Conservation (phyloP, 768 basidiomycete genomes). For the Xerocomellus intermedius region DNA sequence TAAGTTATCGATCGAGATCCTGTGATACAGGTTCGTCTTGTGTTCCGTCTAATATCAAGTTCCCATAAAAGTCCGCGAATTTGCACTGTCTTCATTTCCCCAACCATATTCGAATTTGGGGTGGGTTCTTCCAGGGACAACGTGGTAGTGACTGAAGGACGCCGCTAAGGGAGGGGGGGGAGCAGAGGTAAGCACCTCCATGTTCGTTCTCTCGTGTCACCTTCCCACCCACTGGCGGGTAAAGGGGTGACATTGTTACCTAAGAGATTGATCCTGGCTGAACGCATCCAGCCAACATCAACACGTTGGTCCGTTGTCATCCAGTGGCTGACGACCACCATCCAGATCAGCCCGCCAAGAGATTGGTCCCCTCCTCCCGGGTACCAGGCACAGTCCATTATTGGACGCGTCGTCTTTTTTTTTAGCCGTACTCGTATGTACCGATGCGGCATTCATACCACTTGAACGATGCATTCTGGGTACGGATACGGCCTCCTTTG, state of each 20-base stretch:
- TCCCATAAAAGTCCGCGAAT: conserved; percentile 3
- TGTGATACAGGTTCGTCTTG: not conserved
- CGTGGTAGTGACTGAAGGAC: not conserved
- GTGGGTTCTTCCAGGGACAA: not conserved
- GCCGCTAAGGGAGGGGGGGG: not conserved
- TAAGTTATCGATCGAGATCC: conserved; percentile 1
- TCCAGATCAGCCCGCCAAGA: not conserved
- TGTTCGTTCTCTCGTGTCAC: not conserved
- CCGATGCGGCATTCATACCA: not conserved
- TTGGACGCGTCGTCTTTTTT: not conserved
- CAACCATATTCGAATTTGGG: not conserved
- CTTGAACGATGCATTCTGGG: not conserved
- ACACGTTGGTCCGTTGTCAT: not conserved
- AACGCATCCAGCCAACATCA: not conserved
- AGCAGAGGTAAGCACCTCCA: not conserved
- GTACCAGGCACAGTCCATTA: not conserved
- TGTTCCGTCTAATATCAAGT: not conserved
- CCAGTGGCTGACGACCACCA: not conserved
- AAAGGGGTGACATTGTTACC: not conserved
- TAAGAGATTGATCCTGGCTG: not conserved
- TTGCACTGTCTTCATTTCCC: not conserved
- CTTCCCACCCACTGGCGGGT: not conserved
- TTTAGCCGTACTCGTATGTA: not conserved
- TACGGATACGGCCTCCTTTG: not conserved
- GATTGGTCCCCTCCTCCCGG: not conserved